Evolutionary conservation across 495 filamentous ascomycete species (phyloP), one percentile per base, ranked within the genome.

Genomic region (Lepraria neglecta): DNA sequence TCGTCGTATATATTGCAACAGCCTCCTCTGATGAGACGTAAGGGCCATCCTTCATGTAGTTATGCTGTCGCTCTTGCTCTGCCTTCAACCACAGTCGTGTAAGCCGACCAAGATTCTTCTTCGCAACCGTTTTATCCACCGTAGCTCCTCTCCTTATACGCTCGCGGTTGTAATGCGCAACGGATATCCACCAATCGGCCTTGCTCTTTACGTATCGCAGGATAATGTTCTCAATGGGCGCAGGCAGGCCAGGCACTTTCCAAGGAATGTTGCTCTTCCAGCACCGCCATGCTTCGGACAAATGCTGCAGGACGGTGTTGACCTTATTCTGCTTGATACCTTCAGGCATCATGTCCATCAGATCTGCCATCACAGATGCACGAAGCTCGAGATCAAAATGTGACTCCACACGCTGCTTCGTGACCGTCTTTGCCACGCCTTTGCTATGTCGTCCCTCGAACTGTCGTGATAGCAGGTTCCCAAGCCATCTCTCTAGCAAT

Each of bases 251-350:
- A 58, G 94, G 94, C 3, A 98, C 94, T 76, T 98, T 98, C 94
- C 94, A 98, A 6, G 94, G 94, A 67, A 98, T 97, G 69, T 98
- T 98, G 80, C 91, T 96, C 87, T 99, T 99, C 94, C 94, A 99
- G 75, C 94, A 99, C 73, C 94, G 81, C 94, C 94, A 99, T 10
- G 94, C 94, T 75, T 99, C 94, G 0, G 90, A 95, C 28, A 97
- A 76, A 82, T 99, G 94, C 68, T 99, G 94, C 51, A 99, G 78
- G 40, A 99, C 92, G 2, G 94, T 96, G 71, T 97, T 95, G 73
- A 99, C 92, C 75, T 99, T 99, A 75, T 92, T 99, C 71, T 96
- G 92, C 76, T 97, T 97, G 79, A 99, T 96, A 59, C 95, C 95
- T 71, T 97, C 95, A 1, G 95, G 95, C 95, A 99, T 99, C 95